Base-by-base conservation (phyloP, 106 monocot genomes). In the Phalaenopsis aphrodite region DNA sequence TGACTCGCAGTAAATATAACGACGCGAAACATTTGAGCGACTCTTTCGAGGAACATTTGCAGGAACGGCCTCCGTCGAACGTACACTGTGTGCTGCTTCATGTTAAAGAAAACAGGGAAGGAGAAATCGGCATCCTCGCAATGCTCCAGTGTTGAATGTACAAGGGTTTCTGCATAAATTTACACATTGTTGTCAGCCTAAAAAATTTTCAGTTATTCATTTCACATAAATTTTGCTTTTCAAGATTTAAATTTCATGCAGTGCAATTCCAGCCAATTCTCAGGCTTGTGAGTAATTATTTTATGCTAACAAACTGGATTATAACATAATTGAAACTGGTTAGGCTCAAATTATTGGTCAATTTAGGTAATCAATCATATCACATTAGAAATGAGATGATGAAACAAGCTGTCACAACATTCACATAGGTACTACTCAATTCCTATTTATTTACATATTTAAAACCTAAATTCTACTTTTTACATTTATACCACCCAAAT, bases 1-100 rank as follows among this genome's bases (percentile, higher is more conserved):
- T 94, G 94, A 77, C 98, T 98, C 23, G 98, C 98, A 19, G 98
- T 98, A 83, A 94, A 98, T 61, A 98, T 89, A 75, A 94, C 88
- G 81, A 98, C 79, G 76, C 89, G 84, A 86, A 98, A 98, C 89
- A 92, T 88, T 37, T 89, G 79, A 42, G 94, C 81, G 4, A 94
- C 90, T 76, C 78, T 94, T 73, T 94, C 94, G 36, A 98, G 87
- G 78, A 98, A 98, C 41, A 74, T 75, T 46, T 94, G 90, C 15
- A 98, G 92, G 66, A 89, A 42, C 46, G 98, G 98, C 78, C 98
- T 87, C 74, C 82, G 65, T 43, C 78, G 92, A 30, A 98, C 98
- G 81, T 94, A 92, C 15, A 98, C 98, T 18, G 85, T 98, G 74
- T 98, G 90, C 47, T 88, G 83, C 55, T 89, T 92, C 88, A 87